Evolutionary conservation across 169 alveolate genomes (phyloP).

Genomic region (Babesia gibsoni): DNA sequence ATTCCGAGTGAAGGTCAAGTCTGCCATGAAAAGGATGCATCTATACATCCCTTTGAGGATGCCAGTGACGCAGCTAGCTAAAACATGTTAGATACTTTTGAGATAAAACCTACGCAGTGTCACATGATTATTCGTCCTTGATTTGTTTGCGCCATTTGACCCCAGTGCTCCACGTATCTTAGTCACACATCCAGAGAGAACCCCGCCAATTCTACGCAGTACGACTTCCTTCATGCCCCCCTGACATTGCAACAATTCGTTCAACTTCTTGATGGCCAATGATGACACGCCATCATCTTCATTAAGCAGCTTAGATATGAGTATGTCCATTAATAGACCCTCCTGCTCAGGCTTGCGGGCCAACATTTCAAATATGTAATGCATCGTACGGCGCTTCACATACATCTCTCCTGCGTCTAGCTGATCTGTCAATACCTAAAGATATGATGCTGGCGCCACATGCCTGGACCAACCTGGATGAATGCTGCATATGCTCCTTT

Average conservation of each 20-base stretch:
- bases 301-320: slow-evolving; percentile 1
- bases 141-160: background rate
- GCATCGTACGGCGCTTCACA: slow-evolving; percentile 37
- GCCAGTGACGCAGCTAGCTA: slow-evolving; percentile 12
- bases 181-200: background rate
- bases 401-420: slow-evolving; percentile 41
- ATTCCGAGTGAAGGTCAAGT: slow-evolving; percentile 41
- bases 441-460: background rate
- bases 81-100: background rate
- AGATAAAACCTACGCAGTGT: background rate
- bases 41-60: slow-evolving; percentile 35
- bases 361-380: slow-evolving; percentile 51
- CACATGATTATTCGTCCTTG: slow-evolving; percentile 5
- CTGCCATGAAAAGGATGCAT: slow-evolving; percentile 35
- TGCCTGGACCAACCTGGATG: slow-evolving; percentile 45
- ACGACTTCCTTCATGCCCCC: slow-evolving; percentile 44
- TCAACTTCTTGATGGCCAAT: slow-evolving; percentile 34
- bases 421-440: slow-evolving; percentile 48
- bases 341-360: slow-evolving; percentile 64
- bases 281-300: slow-evolving; percentile 40
- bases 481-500: slow-evolving; percentile 57
- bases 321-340: slow-evolving; percentile 39
- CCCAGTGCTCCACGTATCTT: background rate
- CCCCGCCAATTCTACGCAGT: slow-evolving; percentile 18
- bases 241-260: slow-evolving; percentile 43